Conservation (phyloP, 2,329 filamentous ascomycete species). For the Harringtonia aguacate region DNA sequence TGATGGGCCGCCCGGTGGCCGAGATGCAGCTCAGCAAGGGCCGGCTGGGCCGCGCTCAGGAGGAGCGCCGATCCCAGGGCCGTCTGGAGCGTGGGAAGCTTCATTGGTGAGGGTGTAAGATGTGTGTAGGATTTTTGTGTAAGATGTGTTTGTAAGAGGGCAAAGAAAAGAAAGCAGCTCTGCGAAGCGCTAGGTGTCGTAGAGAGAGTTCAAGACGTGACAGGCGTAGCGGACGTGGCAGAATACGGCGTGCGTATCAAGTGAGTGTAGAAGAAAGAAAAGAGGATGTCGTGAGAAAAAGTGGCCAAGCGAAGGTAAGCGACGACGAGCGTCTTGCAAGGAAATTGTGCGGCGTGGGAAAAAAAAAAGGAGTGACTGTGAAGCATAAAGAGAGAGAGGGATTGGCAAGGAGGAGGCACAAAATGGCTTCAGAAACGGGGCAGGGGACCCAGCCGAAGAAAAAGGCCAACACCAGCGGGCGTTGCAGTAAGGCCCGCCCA, state of each 20-base stretch:
- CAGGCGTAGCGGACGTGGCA: too few relatives aligned
- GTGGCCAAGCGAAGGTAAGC: not conserved
- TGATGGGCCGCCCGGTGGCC: slow-evolving; percentile 25
- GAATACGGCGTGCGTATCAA: too few relatives aligned
- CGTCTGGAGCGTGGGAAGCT: slow-evolving; percentile 36
- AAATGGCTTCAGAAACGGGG: not conserved
- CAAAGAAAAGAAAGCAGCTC: too few relatives aligned
- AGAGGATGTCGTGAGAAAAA: too few relatives aligned
- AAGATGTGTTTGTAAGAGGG: too few relatives aligned
- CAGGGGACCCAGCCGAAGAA: not conserved
- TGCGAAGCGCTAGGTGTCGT: not conserved
- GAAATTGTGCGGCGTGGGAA: not conserved
- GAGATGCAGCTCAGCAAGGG: slow-evolving; percentile 22
- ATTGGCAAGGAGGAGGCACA: not conserved
- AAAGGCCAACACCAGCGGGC: not conserved
- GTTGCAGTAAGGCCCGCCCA: not conserved
- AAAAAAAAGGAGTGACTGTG: not conserved
- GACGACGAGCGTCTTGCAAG: slow-evolving; percentile 5
- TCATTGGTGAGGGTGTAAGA: slow-evolving; percentile 34
- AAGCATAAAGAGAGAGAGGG: not conserved
- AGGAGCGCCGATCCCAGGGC: slow-evolving; percentile 37
- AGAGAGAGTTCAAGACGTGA: too few relatives aligned
- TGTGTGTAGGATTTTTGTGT: too few relatives aligned
- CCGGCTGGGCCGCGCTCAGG: slow-evolving; percentile 31
- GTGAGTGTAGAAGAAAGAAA: too few relatives aligned